phyloP scores from a whole-genome alignment of 768 basidiomycete genomes.

The Strobilomyces dryophilus region DNA sequence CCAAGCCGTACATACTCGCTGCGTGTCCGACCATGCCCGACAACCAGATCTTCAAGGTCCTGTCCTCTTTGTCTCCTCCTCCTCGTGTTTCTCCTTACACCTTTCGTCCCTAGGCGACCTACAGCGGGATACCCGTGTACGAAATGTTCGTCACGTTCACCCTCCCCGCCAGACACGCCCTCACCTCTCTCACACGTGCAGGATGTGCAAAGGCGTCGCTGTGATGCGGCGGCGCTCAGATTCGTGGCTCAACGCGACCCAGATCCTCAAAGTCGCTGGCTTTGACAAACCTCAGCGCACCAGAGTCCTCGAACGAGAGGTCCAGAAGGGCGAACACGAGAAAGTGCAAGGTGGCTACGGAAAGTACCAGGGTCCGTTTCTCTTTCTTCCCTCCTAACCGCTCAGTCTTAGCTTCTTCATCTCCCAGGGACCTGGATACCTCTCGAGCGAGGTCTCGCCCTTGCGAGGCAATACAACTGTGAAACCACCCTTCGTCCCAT shows the following conservation, averaged over 20 bases:
- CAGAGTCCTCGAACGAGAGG: slow-evolving; percentile 93
- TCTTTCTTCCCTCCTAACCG: slow-evolving; percentile 3
- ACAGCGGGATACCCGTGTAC: slow-evolving; percentile 90
- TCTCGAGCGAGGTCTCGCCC: slow-evolving; percentile 77
- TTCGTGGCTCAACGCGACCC: slow-evolving; percentile 98
- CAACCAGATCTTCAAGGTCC: slow-evolving; percentile 86
- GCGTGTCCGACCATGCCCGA: slow-evolving; percentile 60
- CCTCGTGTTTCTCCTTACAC: slow-evolving; percentile 2
- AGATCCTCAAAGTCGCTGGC: slow-evolving; percentile 97
- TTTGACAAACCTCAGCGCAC: slow-evolving; percentile 99
- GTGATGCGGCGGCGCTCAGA: slow-evolving; percentile 97
- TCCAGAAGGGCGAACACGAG: slow-evolving; percentile 98
- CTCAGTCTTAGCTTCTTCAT: neutral
- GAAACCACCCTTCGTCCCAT: slow-evolving; percentile 84
- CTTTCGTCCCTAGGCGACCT: slow-evolving; percentile 61
- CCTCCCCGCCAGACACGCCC: slow-evolving; percentile 34
- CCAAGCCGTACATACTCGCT: slow-evolving; percentile 1
- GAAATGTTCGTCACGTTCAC: slow-evolving; percentile 65
- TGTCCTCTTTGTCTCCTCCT: neutral
- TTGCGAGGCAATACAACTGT: slow-evolving; percentile 93
- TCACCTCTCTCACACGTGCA: slow-evolving; percentile 42
- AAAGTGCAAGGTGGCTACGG: slow-evolving; percentile 99
- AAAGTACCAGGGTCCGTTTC: slow-evolving; percentile 91
- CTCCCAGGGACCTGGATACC: slow-evolving; percentile 95
- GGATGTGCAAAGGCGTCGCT: slow-evolving; percentile 94